These are phyloP conservation scores for Yueomyces sp. DNA, from an alignment of 805 yeast genomes.

Conservation along the genomic window DNA sequence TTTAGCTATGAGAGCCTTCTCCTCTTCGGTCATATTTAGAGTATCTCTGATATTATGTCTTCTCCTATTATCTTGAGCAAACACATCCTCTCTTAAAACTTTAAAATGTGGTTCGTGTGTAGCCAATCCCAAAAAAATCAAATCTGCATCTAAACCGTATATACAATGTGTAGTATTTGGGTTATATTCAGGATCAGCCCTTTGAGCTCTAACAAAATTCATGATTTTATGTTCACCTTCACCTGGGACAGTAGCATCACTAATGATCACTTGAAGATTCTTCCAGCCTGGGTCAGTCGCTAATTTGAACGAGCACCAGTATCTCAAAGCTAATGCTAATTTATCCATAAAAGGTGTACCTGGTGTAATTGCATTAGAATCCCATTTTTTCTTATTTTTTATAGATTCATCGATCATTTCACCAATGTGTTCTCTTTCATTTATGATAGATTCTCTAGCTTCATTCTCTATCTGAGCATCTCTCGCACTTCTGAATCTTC, in stretches of 20 bases:
- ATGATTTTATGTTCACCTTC: constrained; percentile 98
- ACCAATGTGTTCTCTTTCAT: constrained; percentile 28
- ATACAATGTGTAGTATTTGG: constrained; percentile 95
- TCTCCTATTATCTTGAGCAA: constrained; percentile 52
- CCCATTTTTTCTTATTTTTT: constrained; percentile 74
- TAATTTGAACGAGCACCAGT: constrained; percentile 86
- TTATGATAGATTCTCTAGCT: constrained; percentile 40
- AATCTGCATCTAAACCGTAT: constrained; percentile 95
- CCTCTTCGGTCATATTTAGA: constrained; percentile 47
- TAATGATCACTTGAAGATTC: constrained; percentile 71
- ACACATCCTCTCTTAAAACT: constrained; percentile 91
- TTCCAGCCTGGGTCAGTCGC: constrained; percentile 91
- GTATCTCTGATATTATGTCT: constrained; percentile 13
- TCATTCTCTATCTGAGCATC: constrained; percentile 75
- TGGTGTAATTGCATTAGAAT: constrained; percentile 93
- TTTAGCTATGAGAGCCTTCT: constrained; percentile 25
- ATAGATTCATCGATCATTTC: constrained; percentile 65
- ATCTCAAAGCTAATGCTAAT: constrained; percentile 66
- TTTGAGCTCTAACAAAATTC: constrained; percentile 86
- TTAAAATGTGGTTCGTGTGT: constrained; percentile 97
- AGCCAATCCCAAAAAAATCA: constrained; percentile 88
- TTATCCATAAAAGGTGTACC: constrained; percentile 97
- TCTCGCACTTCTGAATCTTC: constrained; percentile 84
- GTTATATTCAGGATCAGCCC: constrained; percentile 73
- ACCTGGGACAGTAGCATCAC: constrained; percentile 97